Base-by-base conservation (phyloP, 306 rosid species). In the Pterocarpus santalinus region DNA sequence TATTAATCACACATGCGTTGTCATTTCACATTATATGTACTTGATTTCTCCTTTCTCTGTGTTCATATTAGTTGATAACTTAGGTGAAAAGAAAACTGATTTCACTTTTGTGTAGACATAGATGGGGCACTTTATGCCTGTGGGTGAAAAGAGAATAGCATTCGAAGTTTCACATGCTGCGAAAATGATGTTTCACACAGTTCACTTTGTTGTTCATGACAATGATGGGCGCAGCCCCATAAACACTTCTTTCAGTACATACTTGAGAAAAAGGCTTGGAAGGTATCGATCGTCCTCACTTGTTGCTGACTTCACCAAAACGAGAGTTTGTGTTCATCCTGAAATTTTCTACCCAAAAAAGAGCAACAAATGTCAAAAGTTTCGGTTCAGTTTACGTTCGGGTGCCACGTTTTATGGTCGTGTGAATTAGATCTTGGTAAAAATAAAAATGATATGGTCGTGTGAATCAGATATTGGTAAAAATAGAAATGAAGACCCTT, bases 371-470 rank as follows among this genome's bases (percentile, higher is more conserved):
- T 44, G 73, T 68, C 75, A 70, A 70, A 70, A 70, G 28, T 66
- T 53, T 55, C 81, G 75, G 68, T 67, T 39, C 14, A 5, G 55
- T 77, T 76, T 77, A 52, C 43, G 14, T 55, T 55, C 28, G 0
- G 14, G 14, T 47, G 47, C 9, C 53, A 12, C 11, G 3, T 47
- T 8, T 47, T 47, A 47, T 47, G 4, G 1, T 47, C 1, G 53
- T 9, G 53, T 47, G 13, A 47, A 47, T 47, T 12, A 47, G 53
- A 12, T 47, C 12, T 8, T 13, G 4, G 7, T 4, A 11, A 47
- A 47, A 47, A 8, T 13, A 9, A 47, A 47, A 2, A 22, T 22
- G 28, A 22, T 22, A 22, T 22, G 28, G 28, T 12, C 12, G 53
- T 47, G n/a, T 43, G 10, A 4, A 43, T 43, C 2, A 43, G 47